Conservation (phyloP, 441 rosid genomes). For the Kokia cookei region DNA sequence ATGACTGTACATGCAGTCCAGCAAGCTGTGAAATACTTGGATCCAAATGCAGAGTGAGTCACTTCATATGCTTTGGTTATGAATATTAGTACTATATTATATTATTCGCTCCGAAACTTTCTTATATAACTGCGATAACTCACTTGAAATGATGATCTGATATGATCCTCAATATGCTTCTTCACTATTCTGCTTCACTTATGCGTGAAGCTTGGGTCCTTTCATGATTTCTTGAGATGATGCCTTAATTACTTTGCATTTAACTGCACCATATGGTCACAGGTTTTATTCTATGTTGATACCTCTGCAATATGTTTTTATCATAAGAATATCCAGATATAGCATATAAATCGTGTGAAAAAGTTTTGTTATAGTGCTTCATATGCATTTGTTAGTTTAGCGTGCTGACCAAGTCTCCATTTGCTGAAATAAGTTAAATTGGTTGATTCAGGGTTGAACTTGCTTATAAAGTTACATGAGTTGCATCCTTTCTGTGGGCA, state of each 20-base stretch:
- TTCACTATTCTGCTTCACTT: background rate
- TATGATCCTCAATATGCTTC: background rate
- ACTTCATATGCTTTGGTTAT: background rate
- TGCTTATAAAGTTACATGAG: background rate
- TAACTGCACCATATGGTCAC: background rate
- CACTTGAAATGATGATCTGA: background rate
- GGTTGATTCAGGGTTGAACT: background rate
- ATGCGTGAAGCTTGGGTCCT: background rate
- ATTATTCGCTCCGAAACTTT: background rate
- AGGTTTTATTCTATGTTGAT: background rate
- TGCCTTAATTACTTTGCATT: background rate
- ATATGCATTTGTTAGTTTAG: background rate
- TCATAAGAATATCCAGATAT: background rate
- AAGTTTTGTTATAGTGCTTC: background rate
- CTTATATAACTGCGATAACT: background rate
- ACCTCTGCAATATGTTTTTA: background rate
- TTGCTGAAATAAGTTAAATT: background rate
- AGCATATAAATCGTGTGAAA: background rate
- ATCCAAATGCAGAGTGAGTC: constrained; percentile 9
- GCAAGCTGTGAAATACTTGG: constrained; percentile 16
- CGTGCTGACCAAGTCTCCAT: background rate
- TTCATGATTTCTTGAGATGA: background rate
- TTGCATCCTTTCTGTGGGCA: background rate
- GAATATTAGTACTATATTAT: background rate
- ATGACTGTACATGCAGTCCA: constrained; percentile 21